Base-by-base conservation (phyloP, 2,329 filamentous ascomycete genomes). In the Rutstroemia sp. region DNA sequence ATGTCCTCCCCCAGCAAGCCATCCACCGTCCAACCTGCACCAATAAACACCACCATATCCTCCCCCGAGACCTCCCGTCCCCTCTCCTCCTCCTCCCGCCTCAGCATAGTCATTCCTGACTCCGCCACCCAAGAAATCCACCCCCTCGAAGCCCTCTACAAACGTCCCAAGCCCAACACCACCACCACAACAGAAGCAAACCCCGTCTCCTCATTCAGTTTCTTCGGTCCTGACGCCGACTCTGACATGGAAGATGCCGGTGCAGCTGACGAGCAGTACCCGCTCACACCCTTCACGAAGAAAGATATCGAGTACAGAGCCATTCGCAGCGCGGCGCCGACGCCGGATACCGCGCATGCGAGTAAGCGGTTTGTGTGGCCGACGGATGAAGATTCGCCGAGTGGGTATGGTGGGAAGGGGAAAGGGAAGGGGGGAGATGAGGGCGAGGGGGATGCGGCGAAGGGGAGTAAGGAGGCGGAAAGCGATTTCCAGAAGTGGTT, bases 121-220 rank as follows among this genome's bases (percentile, higher is more conserved):
- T 59, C 63, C 49, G 80, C 82, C 56, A 78, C 9, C 6, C 25
- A 78, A 37, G 44, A 45, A 46, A 75, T 96, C 0, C 92, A 97
- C 64, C 92, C 94, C 0, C 79, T 97, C 1, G 92, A 97, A 74
- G 90, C 90, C 0, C 80, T 97, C 2, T 99, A 95, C 78, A 97
- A 96, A 73, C 83, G 83, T 4, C 72, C 81, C 0, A 79, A 82
- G 71, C 75, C 34, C n/a, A 41, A 39, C 12, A n/a, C 30, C 2
- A 19, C 27, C 37, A 25, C 42, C 67, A 56, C 69, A 69, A 25
- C 74, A 8, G 34, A 38, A 64, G 38, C 59, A 58, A 59, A 75
- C 65, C 58, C 75, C 74, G 64, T 80, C 74, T 58, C 81, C 10
- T 50, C 52, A 27, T 96, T 96, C 71, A 90, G 79, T 69, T 96